Base-by-base conservation (phyloP, 2,329 filamentous ascomycete genomes). In the Aspergillus proliferans region DNA sequence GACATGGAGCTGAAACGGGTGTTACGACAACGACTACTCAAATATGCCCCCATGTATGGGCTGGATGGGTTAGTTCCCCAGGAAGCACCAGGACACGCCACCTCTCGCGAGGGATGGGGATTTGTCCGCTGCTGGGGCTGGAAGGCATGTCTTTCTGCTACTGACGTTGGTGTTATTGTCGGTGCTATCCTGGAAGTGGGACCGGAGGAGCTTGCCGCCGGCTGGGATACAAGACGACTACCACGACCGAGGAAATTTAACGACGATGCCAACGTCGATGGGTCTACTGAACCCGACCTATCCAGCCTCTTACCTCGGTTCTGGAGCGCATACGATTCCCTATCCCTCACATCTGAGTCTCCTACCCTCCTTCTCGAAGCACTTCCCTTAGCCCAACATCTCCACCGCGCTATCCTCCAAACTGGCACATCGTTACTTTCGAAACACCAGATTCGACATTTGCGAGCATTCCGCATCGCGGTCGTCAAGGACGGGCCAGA, bases 51-150 rank as follows among this genome's bases (percentile, higher is more conserved):
- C 1, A 78, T 95, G 52, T 98, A 97, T 68, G 93, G 94, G 24
- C 79, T 98, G 1, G 91, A 97, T 56, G 93, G 92, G 46, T 83
- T 98, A 62, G 90, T 98, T 0, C 92, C 92, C 1, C 82, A 85
- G 4, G 80, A 85, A 9, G 84, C 86, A 51, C 84, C 85, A 4
- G 85, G 87, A 4, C 80, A 80, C 58, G 83, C 86, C 55, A 81
- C 83, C 46, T 84, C 78, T 15, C 92, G 92, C 63, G 90, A 95
- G 66, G 91, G 90, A 9, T 97, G 92, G 92, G 92, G 93, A 0
- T 98, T 97, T 64, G 92, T 97, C 15, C 82, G 91, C 50, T 95
- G 89, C 65, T 98, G 93, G 93, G 93, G 93, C 9, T 98, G 91
- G 91, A 87, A 91, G 65, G 92, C 91, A 1, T 96, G 92, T 45